Evolutionary conservation across 2,329 filamentous ascomycete species (phyloP), one percentile per base, ranked within the genome.

Genomic region (Stemphylium lycopersici): DNA sequence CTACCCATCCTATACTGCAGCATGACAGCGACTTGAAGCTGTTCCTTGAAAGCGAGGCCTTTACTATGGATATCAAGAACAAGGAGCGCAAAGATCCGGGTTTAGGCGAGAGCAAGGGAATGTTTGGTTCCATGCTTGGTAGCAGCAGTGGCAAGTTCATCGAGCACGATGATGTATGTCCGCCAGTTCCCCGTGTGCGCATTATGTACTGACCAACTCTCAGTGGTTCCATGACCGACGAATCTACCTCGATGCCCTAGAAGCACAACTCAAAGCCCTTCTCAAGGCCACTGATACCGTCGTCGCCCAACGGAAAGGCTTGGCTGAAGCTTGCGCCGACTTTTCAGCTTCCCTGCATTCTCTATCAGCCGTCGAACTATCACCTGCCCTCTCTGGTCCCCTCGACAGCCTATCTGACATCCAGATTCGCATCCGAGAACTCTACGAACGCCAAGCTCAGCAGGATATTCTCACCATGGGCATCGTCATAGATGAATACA

Each of bases 401-500:
- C 82, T 99, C 6, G 93, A 96, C 66, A 91, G 91, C 16, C 84
- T 99, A 8, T 96, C 93, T 2, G 93, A 97, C 66, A 83, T 99
- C 2, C 95, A 99, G 75, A 83, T 96, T 56, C 93, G 93, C 33
- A 96, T 99, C 63, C 87, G 90, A 55, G 95, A 99, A 69, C 86
- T 99, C 1, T 98, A 99, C 73, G 92, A 97, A 66, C 90, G 95
- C 18, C 95, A 99, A 76, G 95, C 95, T 10, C 92, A 97, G 77
- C 95, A 99, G 75, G 95, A 99, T 71, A 89, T 98, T 29, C 83
- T 99, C 46, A 99, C 95, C 0, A 87, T 99, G 61, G 95, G 95
- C 33, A 98, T 98, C 70, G 96, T 96, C 38, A 93, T 99, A 59
- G 95, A 99, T 62, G 95, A 99, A 77, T 99, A 99, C 77, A 96